A percentile compares a stretch with the other conserved stretches of the same genome.
These are phyloP conservation scores for Barnettozyma sucrosica DNA, from an alignment of 805 yeast species.

Conservation along the genomic window DNA sequence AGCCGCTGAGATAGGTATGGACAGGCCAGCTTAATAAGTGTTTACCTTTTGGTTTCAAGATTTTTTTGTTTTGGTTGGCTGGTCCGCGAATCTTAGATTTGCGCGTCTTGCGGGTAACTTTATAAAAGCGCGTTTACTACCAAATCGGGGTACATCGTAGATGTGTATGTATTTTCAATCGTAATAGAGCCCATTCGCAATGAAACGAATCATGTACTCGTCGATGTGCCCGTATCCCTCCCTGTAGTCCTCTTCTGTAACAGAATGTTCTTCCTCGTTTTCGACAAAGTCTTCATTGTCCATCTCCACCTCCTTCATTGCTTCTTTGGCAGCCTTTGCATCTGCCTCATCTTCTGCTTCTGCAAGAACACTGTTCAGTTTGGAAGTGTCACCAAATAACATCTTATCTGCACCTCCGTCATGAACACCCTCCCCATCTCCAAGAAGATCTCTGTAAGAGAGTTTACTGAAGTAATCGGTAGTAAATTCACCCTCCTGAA, in stretches of 20 bases:
- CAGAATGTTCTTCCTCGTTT: constrained; percentile 20
- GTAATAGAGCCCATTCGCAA: constrained; percentile 74
- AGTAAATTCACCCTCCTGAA: constrained; percentile 97
- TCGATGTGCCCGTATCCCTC: constrained; percentile 76
- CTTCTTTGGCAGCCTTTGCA: constrained; percentile 75
- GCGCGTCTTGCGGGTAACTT: constrained; percentile 13
- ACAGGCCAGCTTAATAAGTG: not conserved
- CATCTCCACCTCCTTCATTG: constrained; percentile 76
- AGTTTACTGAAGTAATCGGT: constrained; percentile 91
- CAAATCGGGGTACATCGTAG: not conserved
- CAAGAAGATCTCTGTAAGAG: constrained; percentile 79
- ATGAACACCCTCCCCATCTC: constrained; percentile 30
- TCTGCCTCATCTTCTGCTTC: constrained; percentile 95
- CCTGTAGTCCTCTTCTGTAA: constrained; percentile 45
- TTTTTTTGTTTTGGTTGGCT: not conserved
- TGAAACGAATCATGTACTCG: constrained; percentile 90
- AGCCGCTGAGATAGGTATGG: not conserved
- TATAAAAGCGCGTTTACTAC: not conserved
- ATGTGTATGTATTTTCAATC: constrained; percentile 24
- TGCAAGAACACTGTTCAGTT: constrained; percentile 61
- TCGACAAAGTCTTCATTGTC: constrained; percentile 85
- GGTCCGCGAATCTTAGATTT: not conserved
- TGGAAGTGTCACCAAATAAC: constrained; percentile 30
- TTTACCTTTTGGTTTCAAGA: not conserved
- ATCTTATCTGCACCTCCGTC: constrained; percentile 28